Evolutionary conservation across 2,329 filamentous ascomycete species (phyloP).

Genomic region (Hypomyces perniciosus): DNA sequence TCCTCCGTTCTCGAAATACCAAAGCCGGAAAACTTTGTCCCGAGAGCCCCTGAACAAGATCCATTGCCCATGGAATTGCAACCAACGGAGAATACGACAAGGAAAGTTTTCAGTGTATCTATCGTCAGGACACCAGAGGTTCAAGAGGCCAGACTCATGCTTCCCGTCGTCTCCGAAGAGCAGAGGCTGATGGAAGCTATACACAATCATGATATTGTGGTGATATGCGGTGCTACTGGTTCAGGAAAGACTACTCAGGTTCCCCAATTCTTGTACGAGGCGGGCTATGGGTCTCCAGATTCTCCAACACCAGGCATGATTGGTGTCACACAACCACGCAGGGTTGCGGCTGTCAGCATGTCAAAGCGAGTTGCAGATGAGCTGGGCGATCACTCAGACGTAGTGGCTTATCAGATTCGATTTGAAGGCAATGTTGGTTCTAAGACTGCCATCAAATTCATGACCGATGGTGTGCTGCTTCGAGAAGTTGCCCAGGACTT

Average conservation of each 20-base stretch:
- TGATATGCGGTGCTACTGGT: conserved; percentile 91
- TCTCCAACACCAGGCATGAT: conserved; percentile 87
- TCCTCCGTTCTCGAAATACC: conserved; percentile 45
- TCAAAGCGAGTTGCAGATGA: conserved; percentile 86
- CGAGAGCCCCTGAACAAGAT: conserved; percentile 63
- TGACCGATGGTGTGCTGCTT: conserved; percentile 95
- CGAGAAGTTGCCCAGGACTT: conserved; percentile 90
- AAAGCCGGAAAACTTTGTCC: conserved; percentile 56
- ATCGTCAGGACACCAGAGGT: conserved; percentile 67
- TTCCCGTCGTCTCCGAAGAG: conserved; percentile 91
- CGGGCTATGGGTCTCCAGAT: conserved; percentile 74
- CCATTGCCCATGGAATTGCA: conserved; percentile 62
- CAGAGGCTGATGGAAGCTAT: conserved; percentile 98
- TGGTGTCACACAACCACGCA: conserved; percentile 86
- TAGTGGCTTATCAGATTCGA: conserved; percentile 88
- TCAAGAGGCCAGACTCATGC: conserved; percentile 67
- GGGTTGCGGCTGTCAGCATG: conserved; percentile 96
- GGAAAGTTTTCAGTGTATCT: conserved; percentile 71
- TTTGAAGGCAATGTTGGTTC: conserved; percentile 79
- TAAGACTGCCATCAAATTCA: conserved; percentile 92
- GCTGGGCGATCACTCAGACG: conserved; percentile 67
- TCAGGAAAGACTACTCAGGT: conserved; percentile 98
- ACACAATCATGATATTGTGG: conserved; percentile 81
- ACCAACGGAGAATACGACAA: conserved; percentile 50
- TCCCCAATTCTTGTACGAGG: conserved; percentile 92